Conservation (phyloP, 257 asterid genomes). For the Jacaranda mimosifolia region DNA sequence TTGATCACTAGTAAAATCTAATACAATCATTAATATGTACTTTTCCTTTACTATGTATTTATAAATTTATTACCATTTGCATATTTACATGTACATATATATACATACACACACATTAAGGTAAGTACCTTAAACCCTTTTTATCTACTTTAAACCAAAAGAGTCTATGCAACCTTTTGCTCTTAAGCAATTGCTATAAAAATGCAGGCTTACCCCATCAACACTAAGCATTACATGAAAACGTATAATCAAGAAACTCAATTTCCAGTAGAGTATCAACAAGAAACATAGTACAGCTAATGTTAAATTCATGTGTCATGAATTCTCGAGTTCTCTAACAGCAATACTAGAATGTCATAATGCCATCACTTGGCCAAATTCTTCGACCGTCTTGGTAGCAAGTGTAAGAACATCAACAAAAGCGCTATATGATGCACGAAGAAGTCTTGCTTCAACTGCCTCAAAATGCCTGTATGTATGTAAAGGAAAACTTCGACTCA, state of each 20-base stretch:
- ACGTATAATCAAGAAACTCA: background rate
- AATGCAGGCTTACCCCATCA: background rate
- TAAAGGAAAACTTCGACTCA: background rate
- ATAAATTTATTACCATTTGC: too few species aligned
- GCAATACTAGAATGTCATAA: slow-evolving; percentile 31
- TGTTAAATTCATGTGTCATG: background rate
- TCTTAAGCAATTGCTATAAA: background rate
- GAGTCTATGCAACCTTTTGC: background rate
- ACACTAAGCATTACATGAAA: background rate
- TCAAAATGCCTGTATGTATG: slow-evolving; percentile 69
- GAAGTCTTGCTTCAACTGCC: slow-evolving; percentile 90
- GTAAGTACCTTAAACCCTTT: background rate
- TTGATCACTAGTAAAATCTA: too few species aligned
- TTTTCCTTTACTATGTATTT: too few species aligned
- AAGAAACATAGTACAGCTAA: background rate
- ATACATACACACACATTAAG: too few species aligned
- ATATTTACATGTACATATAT: too few species aligned
- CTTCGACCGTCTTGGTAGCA: slow-evolving; percentile 79
- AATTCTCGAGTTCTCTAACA: background rate
- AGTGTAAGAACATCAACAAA: slow-evolving; percentile 85
- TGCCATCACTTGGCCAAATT: slow-evolving; percentile 58
- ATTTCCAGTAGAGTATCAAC: background rate
- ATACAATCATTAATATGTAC: too few species aligned
- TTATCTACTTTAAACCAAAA: background rate
- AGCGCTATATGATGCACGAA: slow-evolving; percentile 87